phyloP scores from a whole-genome alignment of 1,284 basidiomycete species.

The Sporisorium graminicola region DNA sequence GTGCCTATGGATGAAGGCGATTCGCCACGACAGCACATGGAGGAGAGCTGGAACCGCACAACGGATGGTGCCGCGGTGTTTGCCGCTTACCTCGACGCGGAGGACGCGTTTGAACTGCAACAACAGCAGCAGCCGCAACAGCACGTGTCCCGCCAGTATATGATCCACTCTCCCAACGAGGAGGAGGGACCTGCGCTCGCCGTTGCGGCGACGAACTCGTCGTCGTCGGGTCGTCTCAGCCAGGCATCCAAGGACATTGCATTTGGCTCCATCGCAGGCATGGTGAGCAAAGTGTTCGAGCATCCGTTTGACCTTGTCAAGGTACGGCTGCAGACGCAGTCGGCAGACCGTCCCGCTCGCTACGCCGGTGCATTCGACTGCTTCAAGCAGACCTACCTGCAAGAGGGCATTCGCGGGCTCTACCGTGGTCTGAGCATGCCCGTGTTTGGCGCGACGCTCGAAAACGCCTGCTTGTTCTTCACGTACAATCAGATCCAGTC shows the following conservation, averaged over 20 bases:
- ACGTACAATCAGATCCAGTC: constrained; percentile 86
- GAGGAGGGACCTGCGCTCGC: constrained; percentile 28
- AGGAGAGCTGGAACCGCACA: constrained; percentile 34
- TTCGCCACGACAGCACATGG: constrained; percentile 37
- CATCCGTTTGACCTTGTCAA: constrained; percentile 69
- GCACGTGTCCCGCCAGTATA: constrained; percentile 16
- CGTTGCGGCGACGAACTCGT: not conserved
- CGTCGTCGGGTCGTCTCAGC: constrained; percentile 47
- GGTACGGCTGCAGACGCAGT: constrained; percentile 67
- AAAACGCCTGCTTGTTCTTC: constrained; percentile 89
- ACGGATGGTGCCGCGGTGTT: constrained; percentile 6
- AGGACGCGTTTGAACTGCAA: not conserved
- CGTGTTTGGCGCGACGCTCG: constrained; percentile 87
- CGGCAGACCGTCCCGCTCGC: constrained; percentile 48
- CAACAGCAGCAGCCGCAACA: not conserved
- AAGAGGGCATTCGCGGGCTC: constrained; percentile 64
- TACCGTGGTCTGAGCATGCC: constrained; percentile 82
- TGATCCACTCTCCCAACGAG: constrained; percentile 47
- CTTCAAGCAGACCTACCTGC: constrained; percentile 59
- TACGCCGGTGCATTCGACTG: constrained; percentile 64
- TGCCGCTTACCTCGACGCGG: not conserved
- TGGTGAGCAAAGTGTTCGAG: constrained; percentile 67
- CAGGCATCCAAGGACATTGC: constrained; percentile 65
- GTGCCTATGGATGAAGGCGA: constrained; percentile 48
- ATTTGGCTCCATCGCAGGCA: constrained; percentile 67